Conservation (phyloP, 306 rosid species). For the Vicia faba region DNA sequence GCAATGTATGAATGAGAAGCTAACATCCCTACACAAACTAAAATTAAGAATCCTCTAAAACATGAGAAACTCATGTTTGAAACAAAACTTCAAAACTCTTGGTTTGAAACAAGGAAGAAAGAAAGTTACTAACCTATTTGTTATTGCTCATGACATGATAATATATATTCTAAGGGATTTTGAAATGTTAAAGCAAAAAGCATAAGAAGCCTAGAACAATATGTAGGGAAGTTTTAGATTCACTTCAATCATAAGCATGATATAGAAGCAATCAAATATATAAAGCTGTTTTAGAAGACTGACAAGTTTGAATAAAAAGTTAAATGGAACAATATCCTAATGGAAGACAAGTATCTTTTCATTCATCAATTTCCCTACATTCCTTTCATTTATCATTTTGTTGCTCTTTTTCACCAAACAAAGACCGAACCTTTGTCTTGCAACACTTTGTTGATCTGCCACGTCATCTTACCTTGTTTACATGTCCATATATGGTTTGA, state of each 20-base stretch:
- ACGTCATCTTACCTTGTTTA: constrained; percentile 37
- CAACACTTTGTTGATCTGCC: constrained; percentile 42
- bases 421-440: constrained; percentile 50
- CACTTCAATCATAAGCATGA: constrained; percentile 82
- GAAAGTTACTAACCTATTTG: constrained; percentile 24
- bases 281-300: constrained; percentile 79
- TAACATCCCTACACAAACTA: constrained; percentile 59
- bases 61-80: constrained; percentile 54
- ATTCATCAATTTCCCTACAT: constrained; percentile 46
- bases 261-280: constrained; percentile 56
- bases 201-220: constrained; percentile 54
- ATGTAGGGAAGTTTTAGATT: constrained; percentile 72
- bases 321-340: constrained; percentile 73
- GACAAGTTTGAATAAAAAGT: constrained; percentile 88
- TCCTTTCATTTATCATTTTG: constrained; percentile 50
- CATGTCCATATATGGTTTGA: background rate
- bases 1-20: constrained; percentile 62
- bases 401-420: constrained; percentile 60
- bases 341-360: constrained; percentile 93
- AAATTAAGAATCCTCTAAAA: constrained; percentile 49
- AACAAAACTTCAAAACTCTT: constrained; percentile 18
- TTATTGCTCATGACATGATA: constrained; percentile 39
- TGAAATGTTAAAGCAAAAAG: constrained; percentile 64
- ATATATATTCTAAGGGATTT: constrained; percentile 61
- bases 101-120: constrained; percentile 33